Base-by-base conservation (phyloP, 2,329 filamentous ascomycete species). In the Pseudogymnoascus sp. region DNA sequence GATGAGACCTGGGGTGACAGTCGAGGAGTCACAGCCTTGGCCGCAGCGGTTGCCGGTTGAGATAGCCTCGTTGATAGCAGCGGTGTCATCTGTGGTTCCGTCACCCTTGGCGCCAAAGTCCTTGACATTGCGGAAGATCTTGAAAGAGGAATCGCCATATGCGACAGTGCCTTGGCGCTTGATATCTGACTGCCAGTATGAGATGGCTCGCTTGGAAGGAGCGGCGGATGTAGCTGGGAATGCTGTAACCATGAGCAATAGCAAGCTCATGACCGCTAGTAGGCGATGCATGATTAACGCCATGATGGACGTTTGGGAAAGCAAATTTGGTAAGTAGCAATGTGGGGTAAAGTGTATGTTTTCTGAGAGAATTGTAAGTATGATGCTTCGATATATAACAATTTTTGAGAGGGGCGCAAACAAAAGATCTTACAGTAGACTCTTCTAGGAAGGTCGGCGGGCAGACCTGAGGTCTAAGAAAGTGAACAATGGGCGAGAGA, bases 51-150 rank as follows among this genome's bases (percentile, higher is more conserved):
- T 80, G 28, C 91, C 91, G n/a, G 84, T 83, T 4, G 84, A 80
- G 70, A 97, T 89, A 67, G 92, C 92, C 42, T 78, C 75, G 78
- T 96, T 97, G 82, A 97, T 96, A 63, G 92, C 91, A 0, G 76
- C 86, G 33, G 91, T 94, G 72, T 95, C 91, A 72, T 96, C 91
- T 18, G 86, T 87, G 1, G 77, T 63, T 62, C 80, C 83, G 73
- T 84, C 84, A 76, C 88, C 89, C 66, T 78, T 83, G 59, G 89
- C 89, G 56, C 89, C 89, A 70, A 84, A 92, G 70, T 91, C 87
- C 75, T 83, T 85, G 59, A 92, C 89, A 69, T 91, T 91, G 69
- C 89, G 86, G 76, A 85, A 92, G 67, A 92, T 78, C 73, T 89
- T 82, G 80, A 91, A 94, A 71, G 76, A 75, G 23, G 77, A 66